Conservation (phyloP, 352 stramenopile genomes). For the Phytophthora hybrid region DNA sequence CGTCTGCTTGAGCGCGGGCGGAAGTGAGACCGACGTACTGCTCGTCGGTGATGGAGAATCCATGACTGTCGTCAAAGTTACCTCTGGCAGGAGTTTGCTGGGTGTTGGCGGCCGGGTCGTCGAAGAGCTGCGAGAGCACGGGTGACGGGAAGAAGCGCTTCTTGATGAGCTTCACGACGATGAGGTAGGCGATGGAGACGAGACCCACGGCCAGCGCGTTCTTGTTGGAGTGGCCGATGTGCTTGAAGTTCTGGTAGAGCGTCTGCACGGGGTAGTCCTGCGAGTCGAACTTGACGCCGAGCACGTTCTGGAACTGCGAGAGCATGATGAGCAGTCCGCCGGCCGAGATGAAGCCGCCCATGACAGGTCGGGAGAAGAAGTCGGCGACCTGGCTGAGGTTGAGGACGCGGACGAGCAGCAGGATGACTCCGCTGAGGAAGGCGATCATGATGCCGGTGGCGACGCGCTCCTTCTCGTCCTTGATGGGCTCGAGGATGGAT, state of each 20-base stretch:
- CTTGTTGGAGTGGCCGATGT: constrained; percentile 68
- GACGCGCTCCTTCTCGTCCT: constrained; percentile 46
- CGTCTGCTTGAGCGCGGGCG: background rate
- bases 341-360: constrained; percentile 91
- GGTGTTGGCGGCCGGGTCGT: background rate
- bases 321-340: constrained; percentile 91
- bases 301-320: constrained; percentile 86
- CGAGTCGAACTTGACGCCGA: constrained; percentile 68
- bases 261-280: constrained; percentile 56
- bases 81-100: background rate
- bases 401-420: constrained; percentile 78
- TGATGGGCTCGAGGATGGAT: constrained; percentile 56
- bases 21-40: constrained; percentile 38
- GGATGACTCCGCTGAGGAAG: constrained; percentile 82
- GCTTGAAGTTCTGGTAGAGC: constrained; percentile 57
- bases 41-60: constrained; percentile 53
- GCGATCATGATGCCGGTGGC: constrained; percentile 55
- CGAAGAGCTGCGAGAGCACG: constrained; percentile 24
- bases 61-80: constrained; percentile 29
- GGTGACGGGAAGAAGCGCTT: constrained; percentile 33
- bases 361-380: constrained; percentile 90
- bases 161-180: constrained; percentile 31
- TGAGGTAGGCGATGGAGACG: constrained; percentile 31
- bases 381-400: constrained; percentile 85
- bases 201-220: constrained; percentile 66